phyloP scores from a whole-genome alignment of 768 basidiomycete species.

The Tylopilus balloui region DNA sequence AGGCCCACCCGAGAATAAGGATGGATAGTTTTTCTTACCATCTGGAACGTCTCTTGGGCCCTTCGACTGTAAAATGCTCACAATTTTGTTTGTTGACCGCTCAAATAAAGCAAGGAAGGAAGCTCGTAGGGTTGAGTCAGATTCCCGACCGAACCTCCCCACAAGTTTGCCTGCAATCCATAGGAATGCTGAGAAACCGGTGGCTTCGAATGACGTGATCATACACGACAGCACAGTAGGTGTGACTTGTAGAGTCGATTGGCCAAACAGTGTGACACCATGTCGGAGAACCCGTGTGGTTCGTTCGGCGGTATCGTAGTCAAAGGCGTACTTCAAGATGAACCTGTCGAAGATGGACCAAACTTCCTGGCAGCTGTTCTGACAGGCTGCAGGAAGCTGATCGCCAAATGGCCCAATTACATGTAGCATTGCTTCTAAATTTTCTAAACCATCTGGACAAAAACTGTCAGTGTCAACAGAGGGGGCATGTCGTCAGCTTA shows the following conservation, averaged over 20 bases:
- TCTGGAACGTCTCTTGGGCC: constrained; percentile 77
- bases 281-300: constrained; percentile 80
- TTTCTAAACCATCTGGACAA: constrained; percentile 75
- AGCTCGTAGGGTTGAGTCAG: constrained; percentile 48
- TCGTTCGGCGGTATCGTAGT: constrained; percentile 76
- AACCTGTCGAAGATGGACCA: constrained; percentile 84
- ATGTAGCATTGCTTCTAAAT: constrained; percentile 86
- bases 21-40: constrained; percentile 49
- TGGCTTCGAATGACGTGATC: constrained; percentile 71
- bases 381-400: constrained; percentile 75
- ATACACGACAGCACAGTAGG: constrained; percentile 71
- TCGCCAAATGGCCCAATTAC: constrained; percentile 81
- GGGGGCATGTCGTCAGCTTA: constrained; percentile 37
- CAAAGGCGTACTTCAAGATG: constrained; percentile 70
- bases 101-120: constrained; percentile 69
- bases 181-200: constrained; percentile 80
- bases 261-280: constrained; percentile 77
- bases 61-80: constrained; percentile 62
- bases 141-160: constrained; percentile 68
- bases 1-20: not conserved
- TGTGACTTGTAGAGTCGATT: constrained; percentile 59
- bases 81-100: constrained; percentile 65
- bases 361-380: constrained; percentile 69
- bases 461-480: constrained; percentile 7
- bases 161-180: constrained; percentile 93